Evolutionary conservation across 768 basidiomycete species (phyloP).

Genomic region (Piloderma croceum): DNA sequence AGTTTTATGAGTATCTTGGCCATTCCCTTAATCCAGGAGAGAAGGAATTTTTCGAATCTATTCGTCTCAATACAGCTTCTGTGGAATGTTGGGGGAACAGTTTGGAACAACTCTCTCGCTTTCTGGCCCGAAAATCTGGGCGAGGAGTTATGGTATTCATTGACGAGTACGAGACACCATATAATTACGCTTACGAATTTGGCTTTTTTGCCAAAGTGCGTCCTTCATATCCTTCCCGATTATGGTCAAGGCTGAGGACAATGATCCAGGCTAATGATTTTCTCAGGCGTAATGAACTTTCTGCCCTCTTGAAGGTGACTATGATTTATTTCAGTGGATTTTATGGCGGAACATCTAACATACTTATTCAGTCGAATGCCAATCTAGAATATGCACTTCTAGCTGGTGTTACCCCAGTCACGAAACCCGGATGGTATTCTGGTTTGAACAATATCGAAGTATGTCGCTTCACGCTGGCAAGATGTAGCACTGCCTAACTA

Average conservation of each 20-base stretch:
- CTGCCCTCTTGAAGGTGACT: slow-evolving; percentile 14
- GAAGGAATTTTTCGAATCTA: slow-evolving; percentile 9
- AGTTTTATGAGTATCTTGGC: slow-evolving; percentile 10
- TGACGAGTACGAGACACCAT: slow-evolving; percentile 11
- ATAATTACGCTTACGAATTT: slow-evolving; percentile 9
- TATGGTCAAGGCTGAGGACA: slow-evolving; percentile 8
- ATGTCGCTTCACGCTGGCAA: slow-evolving; percentile 10
- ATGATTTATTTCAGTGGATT: slow-evolving; percentile 8
- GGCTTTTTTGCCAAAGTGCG: slow-evolving; percentile 11
- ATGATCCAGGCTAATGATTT: slow-evolving; percentile 11
- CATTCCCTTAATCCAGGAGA: slow-evolving; percentile 6
- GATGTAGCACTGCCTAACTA: slow-evolving; percentile 7
- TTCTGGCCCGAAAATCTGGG: slow-evolving; percentile 11
- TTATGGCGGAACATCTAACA: slow-evolving; percentile 6
- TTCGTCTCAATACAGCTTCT: slow-evolving; percentile 6
- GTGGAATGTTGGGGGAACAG: slow-evolving; percentile 3
- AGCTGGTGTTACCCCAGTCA: slow-evolving; percentile 8
- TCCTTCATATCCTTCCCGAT: slow-evolving; percentile 7
- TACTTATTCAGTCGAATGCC: slow-evolving; percentile 7
- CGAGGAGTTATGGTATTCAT: slow-evolving; percentile 10
- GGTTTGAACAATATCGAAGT: slow-evolving; percentile 9
- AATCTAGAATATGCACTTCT: slow-evolving; percentile 8
- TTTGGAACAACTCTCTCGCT: slow-evolving; percentile 6
- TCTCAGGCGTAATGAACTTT: slow-evolving; percentile 11
- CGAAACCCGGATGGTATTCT: slow-evolving; percentile 14